Base-by-base conservation (phyloP, 2,329 filamentous ascomycete species). In the Hypoxylon sp. region DNA sequence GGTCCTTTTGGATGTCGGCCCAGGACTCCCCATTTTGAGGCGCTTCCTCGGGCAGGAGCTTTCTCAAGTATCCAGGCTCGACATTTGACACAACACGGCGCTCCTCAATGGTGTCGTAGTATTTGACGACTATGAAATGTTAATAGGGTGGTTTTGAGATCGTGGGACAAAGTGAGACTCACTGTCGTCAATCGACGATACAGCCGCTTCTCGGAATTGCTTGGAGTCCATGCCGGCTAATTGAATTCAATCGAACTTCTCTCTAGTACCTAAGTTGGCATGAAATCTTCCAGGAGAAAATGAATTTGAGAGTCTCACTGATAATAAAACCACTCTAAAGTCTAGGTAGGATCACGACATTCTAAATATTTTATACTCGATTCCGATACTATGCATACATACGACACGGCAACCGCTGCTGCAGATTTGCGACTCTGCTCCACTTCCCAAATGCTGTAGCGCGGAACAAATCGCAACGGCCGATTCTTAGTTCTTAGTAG, bases 131-230 rank as follows among this genome's bases (percentile, higher is more conserved):
- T 96, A 74, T 11, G 39, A 54, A 30, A 32, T 21, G n/a, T 59
- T 41, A 61, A 62, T 51, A 56, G 45, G 59, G 41, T 14, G 12
- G 12, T 54, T 34, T 7, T n/a, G 4, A 11, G 71, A 29, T 63
- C 60, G 57, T 34, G n/a, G 25, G 5, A 39, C 3, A 11, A 2
- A 21, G 34, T 32, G 39, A 37, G 52, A 82, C 88, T 76, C 80
- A 94, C 93, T 96, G 63, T 97, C 91, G 70, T 96, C 91, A 75
- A 97, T 88, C 65, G 91, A 90, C 61, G 89, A 87, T 69, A 92
- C 87, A 46, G 93, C 94, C 68, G 93, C 92, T 65, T 88, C 82
- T 69, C 89, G 86, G 79, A 97, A 97, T 74, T 95, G 87, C 60
- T 90, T 82, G 27, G 90, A 88, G 75, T 97, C 89, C 94, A 97